Evolutionary conservation across 805 yeast genomes (phyloP), one percentile per base, ranked within the genome.

Genomic region (Ogataea naganishii): DNA sequence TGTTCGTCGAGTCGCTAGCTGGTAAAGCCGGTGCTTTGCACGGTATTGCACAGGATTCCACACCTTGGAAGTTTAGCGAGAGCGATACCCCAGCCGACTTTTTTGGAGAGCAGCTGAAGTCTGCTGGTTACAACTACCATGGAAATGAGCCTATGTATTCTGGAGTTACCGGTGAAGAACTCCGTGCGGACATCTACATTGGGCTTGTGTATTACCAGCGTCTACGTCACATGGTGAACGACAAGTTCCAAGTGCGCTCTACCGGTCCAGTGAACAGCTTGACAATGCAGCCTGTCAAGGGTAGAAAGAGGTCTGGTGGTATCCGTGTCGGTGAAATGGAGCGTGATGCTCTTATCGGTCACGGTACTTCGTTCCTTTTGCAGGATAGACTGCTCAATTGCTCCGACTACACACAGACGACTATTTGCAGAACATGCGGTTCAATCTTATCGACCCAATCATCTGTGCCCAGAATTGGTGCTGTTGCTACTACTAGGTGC

Each of bases 241-340:
- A 92, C 57, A 92, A 92, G 72, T 92, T 86, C 82, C 98, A 92
- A 66, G 98, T 92, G 30, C 81, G 98, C 64, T 84, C 96, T 5
- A 92, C 98, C 12, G 98, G 98, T 53, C 97, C 97, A 6, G 97
- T 92, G 17, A 89, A 89, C 60, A 75, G 92, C 21, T 71, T 92
- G 55, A 92, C 97, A 12, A 86, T 89, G 96, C 98, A 92, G 69
- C 98, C 98, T 23, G 98, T 92, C 33, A 92, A 92, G 65, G 98
- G 98, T 50, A 80, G 98, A 66, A 92, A 92, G 78, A 77, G 97
- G 65, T 77, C 81, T 42, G 98, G 98, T 62, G 98, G 98, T 80
- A 92, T 92, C 46, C 94, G 98, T 71, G 94, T 92, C 23, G 98
- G 98, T 58, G 98, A 92, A 60, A 92, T 92, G 98, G 98, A 92